Conservation (phyloP, 2,329 filamentous ascomycete species). For the Aspergillus glaucus region DNA sequence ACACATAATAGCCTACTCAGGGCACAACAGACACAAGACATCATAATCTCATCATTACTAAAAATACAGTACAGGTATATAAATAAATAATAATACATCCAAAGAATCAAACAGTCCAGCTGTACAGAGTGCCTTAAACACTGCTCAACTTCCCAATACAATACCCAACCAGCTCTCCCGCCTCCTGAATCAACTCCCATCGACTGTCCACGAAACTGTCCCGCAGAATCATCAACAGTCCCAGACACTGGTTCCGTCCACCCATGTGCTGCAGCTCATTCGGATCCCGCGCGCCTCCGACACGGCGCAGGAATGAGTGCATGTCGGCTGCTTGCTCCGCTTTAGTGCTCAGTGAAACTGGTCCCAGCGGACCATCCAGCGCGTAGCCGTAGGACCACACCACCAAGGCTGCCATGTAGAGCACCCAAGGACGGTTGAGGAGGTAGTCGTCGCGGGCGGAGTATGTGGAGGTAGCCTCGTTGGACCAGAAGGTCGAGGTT, state of each 20-base stretch:
- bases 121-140: constrained; percentile 1
- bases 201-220: constrained; percentile 75
- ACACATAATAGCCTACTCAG: no score
- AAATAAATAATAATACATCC: background rate
- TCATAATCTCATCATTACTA: background rate
- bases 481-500: constrained; percentile 24
- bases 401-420: constrained; percentile 87
- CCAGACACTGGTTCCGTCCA: constrained; percentile 76
- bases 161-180: constrained; percentile 69
- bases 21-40: no score
- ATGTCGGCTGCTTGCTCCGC: constrained; percentile 70
- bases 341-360: constrained; percentile 50
- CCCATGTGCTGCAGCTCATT: constrained; percentile 67
- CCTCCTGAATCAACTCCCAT: constrained; percentile 90
- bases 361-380: constrained; percentile 66
- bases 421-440: constrained; percentile 86
- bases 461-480: constrained; percentile 48
- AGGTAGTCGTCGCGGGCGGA: constrained; percentile 81
- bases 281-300: constrained; percentile 66
- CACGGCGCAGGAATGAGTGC: constrained; percentile 66
- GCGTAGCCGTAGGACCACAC: constrained; percentile 95
- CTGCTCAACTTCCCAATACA: constrained; percentile 60
- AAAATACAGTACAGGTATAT: no score
- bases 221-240: constrained; percentile 72
- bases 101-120: background rate